These are phyloP conservation scores for Pseudozyma hubeiensis DNA, from an alignment of 1,284 basidiomycete genomes.

Conservation along the genomic window DNA sequence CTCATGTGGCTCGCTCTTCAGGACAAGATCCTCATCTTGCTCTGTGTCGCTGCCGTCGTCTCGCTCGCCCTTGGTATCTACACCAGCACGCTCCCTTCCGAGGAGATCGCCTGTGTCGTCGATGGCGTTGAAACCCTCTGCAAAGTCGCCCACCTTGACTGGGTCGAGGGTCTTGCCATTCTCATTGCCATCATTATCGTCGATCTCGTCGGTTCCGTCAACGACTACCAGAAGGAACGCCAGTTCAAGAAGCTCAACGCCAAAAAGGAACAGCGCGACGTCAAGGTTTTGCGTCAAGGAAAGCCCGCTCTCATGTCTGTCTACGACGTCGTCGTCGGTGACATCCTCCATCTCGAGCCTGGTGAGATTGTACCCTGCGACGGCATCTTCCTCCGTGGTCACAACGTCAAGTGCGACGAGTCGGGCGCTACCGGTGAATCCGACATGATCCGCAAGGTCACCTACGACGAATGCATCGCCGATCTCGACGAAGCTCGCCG, in stretches of 20 bases:
- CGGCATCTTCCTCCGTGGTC: conserved; percentile 89
- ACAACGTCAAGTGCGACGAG: conserved; percentile 96
- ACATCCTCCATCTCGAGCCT: conserved; percentile 89
- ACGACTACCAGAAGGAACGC: conserved; percentile 96
- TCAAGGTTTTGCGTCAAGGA: conserved; percentile 90
- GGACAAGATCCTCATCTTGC: conserved; percentile 91
- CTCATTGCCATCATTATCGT: conserved; percentile 80
- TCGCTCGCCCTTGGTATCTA: conserved; percentile 94
- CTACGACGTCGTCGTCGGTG: conserved; percentile 90
- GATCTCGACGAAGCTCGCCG: conserved; percentile 68
- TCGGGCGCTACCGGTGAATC: conserved; percentile 95
- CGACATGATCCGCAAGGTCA: conserved; percentile 89
- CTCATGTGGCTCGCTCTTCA: conserved; percentile 95
- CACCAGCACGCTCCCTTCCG: conserved; percentile 81
- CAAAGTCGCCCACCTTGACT: conserved; percentile 74
- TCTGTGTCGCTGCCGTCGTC: conserved; percentile 89
- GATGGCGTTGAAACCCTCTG: conserved; percentile 59
- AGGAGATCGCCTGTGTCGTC: conserved; percentile 71
- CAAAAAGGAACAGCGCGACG: conserved; percentile 92
- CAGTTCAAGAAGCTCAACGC: conserved; percentile 93
- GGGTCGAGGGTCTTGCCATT: conserved; percentile 99
- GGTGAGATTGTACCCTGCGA: conserved; percentile 96
- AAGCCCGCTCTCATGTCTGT: conserved; percentile 82
- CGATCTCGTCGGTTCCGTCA: conserved; percentile 79
- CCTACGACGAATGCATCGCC: conserved; percentile 81